Evolutionary conservation across 768 basidiomycete genomes (phyloP), one percentile per base, ranked within the genome.

Genomic region (Suillus subaureus): DNA sequence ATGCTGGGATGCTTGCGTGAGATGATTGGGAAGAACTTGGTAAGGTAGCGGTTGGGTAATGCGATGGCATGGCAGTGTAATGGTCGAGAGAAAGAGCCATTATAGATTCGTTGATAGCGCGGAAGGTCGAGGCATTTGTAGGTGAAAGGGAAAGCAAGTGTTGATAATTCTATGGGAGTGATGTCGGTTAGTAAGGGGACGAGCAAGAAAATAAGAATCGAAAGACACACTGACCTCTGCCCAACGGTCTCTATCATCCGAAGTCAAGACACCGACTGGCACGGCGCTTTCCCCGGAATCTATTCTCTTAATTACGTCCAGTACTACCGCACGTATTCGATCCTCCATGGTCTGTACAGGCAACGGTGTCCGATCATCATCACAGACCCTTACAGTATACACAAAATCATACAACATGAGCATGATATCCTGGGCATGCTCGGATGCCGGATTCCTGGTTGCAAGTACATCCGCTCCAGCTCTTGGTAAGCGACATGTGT

Each of bases 201-300:
- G 21, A 71, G 52, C 58, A 2, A 9, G 6, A 3, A 55, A 54
- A n/a, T 18, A 31, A 57, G 9, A 23, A 21, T 28, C 8, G 26
- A 39, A 31, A 49, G 6, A 51, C 23, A 21, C 15, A 70, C 85
- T 64, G 75, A 94, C 94, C 73, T 84, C 78, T 13, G 91, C 84
- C 96, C 96, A 97, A 13, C 74, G 79, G 75, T 97, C 93, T 67
- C 96, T 83, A 31, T 90, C 83, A 72, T 96, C 94, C 4, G 91
- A 88, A 28, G 88, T 93, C 54, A 97, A 79, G 0, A 89, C 81
- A 9, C 92, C 89, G 6, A 97, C 80, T 33, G 85, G 83, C 4
- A 87, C 75, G 0, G 91, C 83, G 15, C 69, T 75, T 66, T 93
- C 90, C 3, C 89, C 89, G 0, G 70, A 75, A 4, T 77, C 75